Evolutionary conservation across 257 asterid species (phyloP).

Genomic region (Cinchona pubescens): DNA sequence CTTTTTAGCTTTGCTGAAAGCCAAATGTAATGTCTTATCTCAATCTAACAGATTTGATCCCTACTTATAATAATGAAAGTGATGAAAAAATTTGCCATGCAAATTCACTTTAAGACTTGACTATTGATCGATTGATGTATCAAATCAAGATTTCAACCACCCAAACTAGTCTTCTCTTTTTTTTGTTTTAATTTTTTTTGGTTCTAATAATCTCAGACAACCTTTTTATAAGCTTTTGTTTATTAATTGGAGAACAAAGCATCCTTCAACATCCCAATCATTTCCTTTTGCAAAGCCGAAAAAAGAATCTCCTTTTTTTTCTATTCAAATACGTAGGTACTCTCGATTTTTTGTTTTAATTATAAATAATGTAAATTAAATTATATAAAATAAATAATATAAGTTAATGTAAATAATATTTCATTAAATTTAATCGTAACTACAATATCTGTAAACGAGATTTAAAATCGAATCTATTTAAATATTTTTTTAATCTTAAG

Average conservation of each 20-base stretch:
- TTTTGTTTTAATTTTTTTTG: conserved; percentile 8
- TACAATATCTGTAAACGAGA: too few species aligned
- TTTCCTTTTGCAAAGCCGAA: conserved; percentile 15
- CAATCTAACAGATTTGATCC: background rate
- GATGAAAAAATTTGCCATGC: conserved; percentile 14
- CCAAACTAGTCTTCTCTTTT: background rate
- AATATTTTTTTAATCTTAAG: conserved; percentile 2
- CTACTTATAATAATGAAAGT: background rate
- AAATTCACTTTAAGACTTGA: conserved; percentile 20
- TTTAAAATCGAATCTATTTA: too few species aligned
- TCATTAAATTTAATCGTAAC: too few species aligned
- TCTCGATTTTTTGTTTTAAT: too few species aligned
- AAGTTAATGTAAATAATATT: too few species aligned
- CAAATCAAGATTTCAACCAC: background rate
- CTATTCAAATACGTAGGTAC: too few species aligned
- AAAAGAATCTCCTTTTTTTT: conserved; percentile 3
- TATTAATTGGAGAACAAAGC: conserved; percentile 8
- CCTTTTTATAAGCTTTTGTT: conserved; percentile 23
- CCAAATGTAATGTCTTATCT: background rate
- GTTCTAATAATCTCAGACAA: conserved; percentile 37
- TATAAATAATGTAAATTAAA: too few species aligned
- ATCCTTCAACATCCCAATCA: conserved; percentile 30
- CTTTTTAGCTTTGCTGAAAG: conserved; percentile 14
- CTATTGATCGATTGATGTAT: background rate
- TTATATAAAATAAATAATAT: too few species aligned